Conservation (phyloP, 23 red algal species). For the Gracilaria vermiculophylla region DNA sequence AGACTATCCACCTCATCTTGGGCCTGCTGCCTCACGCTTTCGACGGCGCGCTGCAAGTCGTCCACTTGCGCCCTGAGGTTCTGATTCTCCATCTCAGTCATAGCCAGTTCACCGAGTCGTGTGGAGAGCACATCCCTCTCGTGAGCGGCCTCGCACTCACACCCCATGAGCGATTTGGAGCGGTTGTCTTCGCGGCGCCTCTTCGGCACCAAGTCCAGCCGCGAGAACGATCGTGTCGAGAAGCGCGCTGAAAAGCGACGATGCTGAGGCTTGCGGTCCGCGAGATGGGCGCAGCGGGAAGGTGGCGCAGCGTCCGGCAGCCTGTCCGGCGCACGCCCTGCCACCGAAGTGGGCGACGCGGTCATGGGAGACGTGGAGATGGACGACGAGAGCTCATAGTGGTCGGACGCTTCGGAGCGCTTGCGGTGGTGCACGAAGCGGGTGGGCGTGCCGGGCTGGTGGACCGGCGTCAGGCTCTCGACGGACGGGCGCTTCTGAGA, state of each 20-base stretch:
- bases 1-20: not conserved
- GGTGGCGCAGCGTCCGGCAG: not conserved
- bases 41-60: not conserved
- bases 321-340: not conserved
- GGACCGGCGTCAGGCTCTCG: not conserved
- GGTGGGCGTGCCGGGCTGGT: not conserved
- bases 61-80: not conserved
- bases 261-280: not conserved
- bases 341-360: not conserved
- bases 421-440: not conserved
- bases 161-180: not conserved
- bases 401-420: not conserved
- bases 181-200: not conserved
- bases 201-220: not conserved
- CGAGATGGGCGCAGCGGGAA: not conserved
- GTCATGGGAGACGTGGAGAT: not conserved
- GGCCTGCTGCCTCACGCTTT: not conserved
- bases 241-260: not conserved
- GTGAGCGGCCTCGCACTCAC: not conserved
- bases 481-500: not conserved
- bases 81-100: slow-evolving; percentile 24
- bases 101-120: slow-evolving; percentile 6
- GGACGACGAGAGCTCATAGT: not conserved
- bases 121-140: not conserved
- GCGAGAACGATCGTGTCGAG: not conserved